Evolutionary conservation across 345 rosid genomes (phyloP), one percentile per base, ranked within the genome.

Genomic region (Syzygium oleosum): DNA sequence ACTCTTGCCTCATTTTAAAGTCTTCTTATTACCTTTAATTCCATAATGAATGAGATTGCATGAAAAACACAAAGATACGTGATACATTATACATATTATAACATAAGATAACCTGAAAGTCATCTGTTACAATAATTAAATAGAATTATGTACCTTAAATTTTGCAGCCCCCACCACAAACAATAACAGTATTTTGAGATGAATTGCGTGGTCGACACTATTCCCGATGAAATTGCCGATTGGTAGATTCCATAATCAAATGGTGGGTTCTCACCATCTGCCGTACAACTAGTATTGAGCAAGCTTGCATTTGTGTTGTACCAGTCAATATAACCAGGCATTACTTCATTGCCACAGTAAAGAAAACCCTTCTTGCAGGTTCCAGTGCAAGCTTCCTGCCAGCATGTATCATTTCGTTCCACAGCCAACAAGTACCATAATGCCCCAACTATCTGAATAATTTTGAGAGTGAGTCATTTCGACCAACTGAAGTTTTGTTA

Each of bases 141-240:
- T 52, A 84, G 38, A 53, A 54, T 31, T 0, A 55, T 84, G 61
- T 86, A 97, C 99, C 99, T 97, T 88, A 98, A 92, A 91, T 98
- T 98, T 92, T 96, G 99, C 83, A 98, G 95, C n/a, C 99, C 99
- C 99, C 99, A 98, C 99, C 99, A 98, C 85, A 96, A 92, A 90
- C 98, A 98, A 87, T 93, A 98, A 89, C 94, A 95, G 88, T 92
- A 98, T 77, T 97, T 98, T 1, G 99, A 88, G 52, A 96, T 86
- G 90, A 97, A 97, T n/a, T 94, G 92, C 88, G 88, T 90, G 31
- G 98, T 95, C n/a, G 98, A 92, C 86, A 95, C 96, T 88, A 96
- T 89, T 12, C 91, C 94, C 78, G 98, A 96, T 43, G 97, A 89
- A 84, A 98, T 85, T n/a, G 98, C 99, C 22, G 92, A 89, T 31